Evolutionary conservation across 805 yeast species (phyloP).

Genomic region (Dipodascus albidus): DNA sequence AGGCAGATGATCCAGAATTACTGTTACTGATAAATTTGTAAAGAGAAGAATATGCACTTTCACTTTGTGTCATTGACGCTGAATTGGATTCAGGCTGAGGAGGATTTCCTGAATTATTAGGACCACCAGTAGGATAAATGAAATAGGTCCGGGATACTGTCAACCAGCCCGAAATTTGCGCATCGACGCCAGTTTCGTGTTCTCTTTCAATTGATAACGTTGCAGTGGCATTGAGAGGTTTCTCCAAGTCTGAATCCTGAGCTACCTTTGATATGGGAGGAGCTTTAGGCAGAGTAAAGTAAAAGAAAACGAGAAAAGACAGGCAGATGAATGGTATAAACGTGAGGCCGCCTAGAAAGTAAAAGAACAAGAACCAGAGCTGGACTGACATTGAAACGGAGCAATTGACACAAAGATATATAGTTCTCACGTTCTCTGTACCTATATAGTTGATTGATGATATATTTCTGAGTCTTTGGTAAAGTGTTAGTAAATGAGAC

Average conservation of each 20-base stretch:
- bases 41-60: slow-evolving; percentile 49
- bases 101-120: slow-evolving; percentile 23
- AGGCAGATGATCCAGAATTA: slow-evolving; percentile 5
- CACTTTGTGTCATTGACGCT: slow-evolving; percentile 27
- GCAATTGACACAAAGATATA: not conserved
- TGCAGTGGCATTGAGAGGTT: slow-evolving; percentile 9
- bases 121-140: slow-evolving; percentile 31
- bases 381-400: not conserved
- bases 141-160: slow-evolving; percentile 74
- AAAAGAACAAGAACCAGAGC: slow-evolving; percentile 31
- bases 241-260: not conserved
- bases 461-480: too few species aligned
- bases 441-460: too few species aligned
- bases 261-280: slow-evolving; percentile 1
- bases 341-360: slow-evolving; percentile 72
- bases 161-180: slow-evolving; percentile 61
- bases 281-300: slow-evolving; percentile 17
- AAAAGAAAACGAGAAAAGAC: slow-evolving; percentile 30
- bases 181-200: slow-evolving; percentile 47
- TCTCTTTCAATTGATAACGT: slow-evolving; percentile 35
- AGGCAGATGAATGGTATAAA: slow-evolving; percentile 45
- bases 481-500: not conserved
- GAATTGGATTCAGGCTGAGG: slow-evolving; percentile 21
- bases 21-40: slow-evolving; percentile 42
- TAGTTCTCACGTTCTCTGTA: too few species aligned